A percentile compares a stretch with the other conserved stretches of the same genome.
These are phyloP conservation scores for Collariella sp. DNA, from an alignment of 495 filamentous ascomycete genomes.

Conservation along the genomic window DNA sequence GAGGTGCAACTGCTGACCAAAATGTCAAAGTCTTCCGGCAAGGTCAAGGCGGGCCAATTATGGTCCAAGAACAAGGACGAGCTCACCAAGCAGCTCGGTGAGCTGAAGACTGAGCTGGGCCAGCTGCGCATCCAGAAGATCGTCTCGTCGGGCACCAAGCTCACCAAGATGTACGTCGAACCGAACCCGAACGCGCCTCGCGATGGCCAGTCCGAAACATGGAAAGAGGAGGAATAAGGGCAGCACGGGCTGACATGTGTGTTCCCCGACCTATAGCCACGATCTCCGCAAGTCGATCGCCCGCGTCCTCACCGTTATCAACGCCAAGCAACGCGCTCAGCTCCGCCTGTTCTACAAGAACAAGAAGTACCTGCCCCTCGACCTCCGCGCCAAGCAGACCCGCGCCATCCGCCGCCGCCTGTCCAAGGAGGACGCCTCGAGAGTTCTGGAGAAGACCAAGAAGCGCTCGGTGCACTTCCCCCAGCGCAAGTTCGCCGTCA, in stretches of 20 bases:
- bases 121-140: constrained; percentile 97
- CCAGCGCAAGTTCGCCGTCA: constrained; percentile 95
- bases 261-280: constrained; percentile 52
- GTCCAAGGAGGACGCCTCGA: constrained; percentile 76
- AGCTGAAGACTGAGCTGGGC: constrained; percentile 89
- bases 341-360: constrained; percentile 98
- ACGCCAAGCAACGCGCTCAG: constrained; percentile 94
- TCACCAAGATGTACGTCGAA: constrained; percentile 85
- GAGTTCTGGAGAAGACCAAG: constrained; percentile 77
- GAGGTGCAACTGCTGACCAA: constrained; percentile 22
- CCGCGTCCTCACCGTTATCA: constrained; percentile 96
- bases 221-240: constrained; percentile 6
- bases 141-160: constrained; percentile 81
- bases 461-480: constrained; percentile 96
- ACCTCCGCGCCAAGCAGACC: constrained; percentile 94
- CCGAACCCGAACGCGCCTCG: background rate
- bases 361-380: constrained; percentile 97
- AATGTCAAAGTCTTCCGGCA: constrained; percentile 63
- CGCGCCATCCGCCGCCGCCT: constrained; percentile 89
- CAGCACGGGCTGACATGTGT: constrained; percentile 15
- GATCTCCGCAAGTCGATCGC: constrained; percentile 99
- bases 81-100: constrained; percentile 77
- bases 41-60: constrained; percentile 90
- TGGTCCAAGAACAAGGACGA: constrained; percentile 99
- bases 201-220: background rate